Evolutionary conservation across 2,329 filamentous ascomycete genomes (phyloP).

Genomic region (Penicillium sp.): DNA sequence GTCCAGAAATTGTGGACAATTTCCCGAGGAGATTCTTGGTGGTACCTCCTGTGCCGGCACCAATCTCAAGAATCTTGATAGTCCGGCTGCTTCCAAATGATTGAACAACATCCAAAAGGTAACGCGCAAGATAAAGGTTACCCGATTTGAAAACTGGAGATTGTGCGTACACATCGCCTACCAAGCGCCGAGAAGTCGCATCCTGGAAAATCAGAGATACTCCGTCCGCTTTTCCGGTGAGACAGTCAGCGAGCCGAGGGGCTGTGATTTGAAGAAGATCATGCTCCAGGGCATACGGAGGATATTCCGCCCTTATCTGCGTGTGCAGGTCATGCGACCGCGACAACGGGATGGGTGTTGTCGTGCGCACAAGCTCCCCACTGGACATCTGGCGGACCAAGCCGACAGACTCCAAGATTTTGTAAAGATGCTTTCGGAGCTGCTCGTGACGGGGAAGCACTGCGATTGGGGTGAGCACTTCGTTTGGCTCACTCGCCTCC

Average conservation of each 20-base stretch:
- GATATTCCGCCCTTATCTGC: slow-evolving; percentile 27
- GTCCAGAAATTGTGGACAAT: slow-evolving; percentile 17
- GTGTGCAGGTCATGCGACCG: neutral
- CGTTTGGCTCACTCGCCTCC: neutral
- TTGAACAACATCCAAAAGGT: neutral
- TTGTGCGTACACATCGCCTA: slow-evolving; percentile 42
- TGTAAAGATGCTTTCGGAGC: neutral
- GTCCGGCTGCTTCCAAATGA: slow-evolving; percentile 14
- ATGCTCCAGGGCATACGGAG: slow-evolving; percentile 34
- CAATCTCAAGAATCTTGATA: slow-evolving; percentile 38
- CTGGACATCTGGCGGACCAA: neutral
- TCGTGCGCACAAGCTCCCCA: neutral
- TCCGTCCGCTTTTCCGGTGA: slow-evolving; percentile 40
- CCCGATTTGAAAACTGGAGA: slow-evolving; percentile 24
- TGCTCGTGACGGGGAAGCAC: neutral
- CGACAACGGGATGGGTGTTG: neutral
- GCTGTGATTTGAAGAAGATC: slow-evolving; percentile 38
- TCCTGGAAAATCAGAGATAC: slow-evolving; percentile 44
- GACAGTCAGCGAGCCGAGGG: slow-evolving; percentile 38
- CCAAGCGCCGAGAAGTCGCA: slow-evolving; percentile 21
- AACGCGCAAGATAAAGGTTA: neutral
- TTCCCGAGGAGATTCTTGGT: slow-evolving; percentile 27
- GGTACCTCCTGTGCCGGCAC: slow-evolving; percentile 28
- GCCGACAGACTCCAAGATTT: slow-evolving; percentile 1
- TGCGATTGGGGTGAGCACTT: neutral